Conservation (phyloP, 148 eudicot genomes). For the Dianthus caryophyllus region DNA sequence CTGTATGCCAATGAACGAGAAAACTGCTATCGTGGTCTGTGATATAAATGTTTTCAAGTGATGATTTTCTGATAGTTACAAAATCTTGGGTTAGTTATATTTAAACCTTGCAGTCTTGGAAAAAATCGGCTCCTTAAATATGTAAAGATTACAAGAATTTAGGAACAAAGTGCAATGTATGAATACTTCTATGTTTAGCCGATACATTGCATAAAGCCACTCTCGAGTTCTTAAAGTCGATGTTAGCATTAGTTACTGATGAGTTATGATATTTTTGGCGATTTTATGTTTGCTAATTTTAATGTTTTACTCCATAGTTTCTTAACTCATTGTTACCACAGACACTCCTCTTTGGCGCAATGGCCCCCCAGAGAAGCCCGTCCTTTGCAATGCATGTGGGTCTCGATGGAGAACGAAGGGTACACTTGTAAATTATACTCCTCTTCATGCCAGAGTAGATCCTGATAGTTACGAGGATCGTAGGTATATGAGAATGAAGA, state of each 20-base stretch:
- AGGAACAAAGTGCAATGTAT: not conserved
- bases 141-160: not conserved
- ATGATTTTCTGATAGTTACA: too few relatives aligned
- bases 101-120: not conserved
- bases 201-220: not conserved
- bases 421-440: conserved; percentile 80
- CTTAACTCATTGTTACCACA: conserved; percentile 30
- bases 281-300: not conserved
- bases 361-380: conserved; percentile 99
- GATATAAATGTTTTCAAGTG: not conserved
- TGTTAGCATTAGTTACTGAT: not conserved
- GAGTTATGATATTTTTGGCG: not conserved
- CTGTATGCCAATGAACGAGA: not conserved
- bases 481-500: conserved; percentile 48
- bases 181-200: too few relatives aligned
- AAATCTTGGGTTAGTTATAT: too few relatives aligned
- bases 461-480: conserved; percentile 64
- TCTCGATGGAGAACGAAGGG: conserved; percentile 99
- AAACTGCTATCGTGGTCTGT: not conserved
- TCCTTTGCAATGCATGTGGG: conserved; percentile 97
- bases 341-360: conserved; percentile 99
- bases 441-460: conserved; percentile 79
- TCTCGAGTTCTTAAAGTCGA: not conserved
- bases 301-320: conserved; percentile 8
- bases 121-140: not conserved